Conservation (phyloP, 345 rosid species). For the Eucalyptus regnans region DNA sequence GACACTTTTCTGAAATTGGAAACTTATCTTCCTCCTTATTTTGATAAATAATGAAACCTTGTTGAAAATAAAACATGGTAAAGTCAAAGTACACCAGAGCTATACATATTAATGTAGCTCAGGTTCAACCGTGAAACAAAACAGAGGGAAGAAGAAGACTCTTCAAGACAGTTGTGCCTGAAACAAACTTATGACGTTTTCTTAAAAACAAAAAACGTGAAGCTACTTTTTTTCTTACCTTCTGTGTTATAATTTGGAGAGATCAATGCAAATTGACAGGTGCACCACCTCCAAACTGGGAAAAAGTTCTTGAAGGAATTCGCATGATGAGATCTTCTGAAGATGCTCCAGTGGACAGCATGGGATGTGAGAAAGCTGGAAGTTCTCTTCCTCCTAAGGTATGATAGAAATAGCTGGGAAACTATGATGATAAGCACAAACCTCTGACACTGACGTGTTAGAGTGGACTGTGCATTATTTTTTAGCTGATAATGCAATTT, state of each 20-base stretch:
- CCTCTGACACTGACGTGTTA: background rate
- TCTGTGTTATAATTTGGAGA: background rate
- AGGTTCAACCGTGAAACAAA: background rate
- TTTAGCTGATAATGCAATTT: background rate
- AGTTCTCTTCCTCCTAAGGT: conserved; percentile 59
- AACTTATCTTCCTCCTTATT: background rate
- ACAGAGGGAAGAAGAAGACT: background rate
- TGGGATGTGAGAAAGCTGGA: conserved; percentile 81
- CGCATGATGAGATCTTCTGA: conserved; percentile 53
- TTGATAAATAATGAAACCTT: background rate
- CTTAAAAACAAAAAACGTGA: background rate
- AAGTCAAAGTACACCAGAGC: background rate
- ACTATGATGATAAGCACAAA: background rate
- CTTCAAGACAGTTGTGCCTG: background rate
- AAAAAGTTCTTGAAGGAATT: conserved; percentile 53
- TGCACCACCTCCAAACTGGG: conserved; percentile 48
- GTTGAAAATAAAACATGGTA: background rate
- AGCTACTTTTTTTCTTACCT: background rate
- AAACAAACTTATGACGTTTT: background rate
- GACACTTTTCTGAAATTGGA: background rate
- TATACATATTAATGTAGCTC: background rate
- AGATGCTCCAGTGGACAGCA: conserved; percentile 67
- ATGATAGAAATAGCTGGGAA: background rate
- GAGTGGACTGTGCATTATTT: background rate
- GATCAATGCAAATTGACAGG: conserved; percentile 3